Evolutionary conservation across 2,329 filamentous ascomycete species (phyloP).

Genomic region (Leptographium galeiforme): DNA sequence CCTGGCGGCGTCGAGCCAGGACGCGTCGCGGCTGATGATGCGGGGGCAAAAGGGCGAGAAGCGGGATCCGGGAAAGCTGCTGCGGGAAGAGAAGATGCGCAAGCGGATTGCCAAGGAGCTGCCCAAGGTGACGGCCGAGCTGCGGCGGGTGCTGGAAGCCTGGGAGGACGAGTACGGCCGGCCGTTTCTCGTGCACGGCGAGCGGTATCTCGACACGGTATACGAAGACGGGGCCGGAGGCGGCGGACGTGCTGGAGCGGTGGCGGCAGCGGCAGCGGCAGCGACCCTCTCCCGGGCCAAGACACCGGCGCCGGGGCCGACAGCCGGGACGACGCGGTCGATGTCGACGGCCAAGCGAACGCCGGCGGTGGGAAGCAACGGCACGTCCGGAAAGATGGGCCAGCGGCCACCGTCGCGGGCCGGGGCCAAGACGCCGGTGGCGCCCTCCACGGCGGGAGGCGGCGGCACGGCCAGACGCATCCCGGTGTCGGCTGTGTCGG

Average conservation of each 20-base stretch:
- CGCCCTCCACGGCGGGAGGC: constrained; percentile 32
- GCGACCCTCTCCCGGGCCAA: constrained; percentile 44
- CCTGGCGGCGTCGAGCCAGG: constrained; percentile 79
- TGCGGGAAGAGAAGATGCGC: constrained; percentile 96
- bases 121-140: constrained; percentile 77
- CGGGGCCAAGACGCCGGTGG: constrained; percentile 42
- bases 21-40: constrained; percentile 83
- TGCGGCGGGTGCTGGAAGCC: constrained; percentile 64
- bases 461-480: constrained; percentile 20
- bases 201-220: constrained; percentile 80
- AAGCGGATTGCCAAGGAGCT: constrained; percentile 95
- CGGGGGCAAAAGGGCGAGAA: constrained; percentile 88
- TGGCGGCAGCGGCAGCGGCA: constrained; percentile 16
- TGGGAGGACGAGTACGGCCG: constrained; percentile 94
- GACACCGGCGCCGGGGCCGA: constrained; percentile 51
- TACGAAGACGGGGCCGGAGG: constrained; percentile 33
- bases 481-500: constrained; percentile 9
- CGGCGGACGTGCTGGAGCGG: neutral
- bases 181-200: constrained; percentile 84
- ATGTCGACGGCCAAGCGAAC: constrained; percentile 13
- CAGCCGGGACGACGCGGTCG: constrained; percentile 40
- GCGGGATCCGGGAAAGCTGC: constrained; percentile 82
- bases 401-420: constrained; percentile 20
- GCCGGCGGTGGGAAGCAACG: constrained; percentile 2
- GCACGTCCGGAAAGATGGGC: neutral